Conservation (phyloP, 2,329 filamentous ascomycete species). For the Trichophyton equinum region DNA sequence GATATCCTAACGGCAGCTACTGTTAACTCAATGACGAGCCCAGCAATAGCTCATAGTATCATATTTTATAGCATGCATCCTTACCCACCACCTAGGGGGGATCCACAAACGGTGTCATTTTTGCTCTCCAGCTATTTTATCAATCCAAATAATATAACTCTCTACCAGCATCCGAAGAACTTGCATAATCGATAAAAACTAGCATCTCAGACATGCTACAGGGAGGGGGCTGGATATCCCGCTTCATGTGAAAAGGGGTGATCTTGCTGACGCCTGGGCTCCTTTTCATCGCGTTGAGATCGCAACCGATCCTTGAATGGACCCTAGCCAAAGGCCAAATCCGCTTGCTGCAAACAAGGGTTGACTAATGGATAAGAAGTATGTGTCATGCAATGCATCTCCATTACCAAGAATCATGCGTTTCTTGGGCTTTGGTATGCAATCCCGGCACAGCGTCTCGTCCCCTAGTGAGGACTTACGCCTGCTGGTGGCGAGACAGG, state of each 20-base stretch:
- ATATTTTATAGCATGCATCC: constrained; percentile 1
- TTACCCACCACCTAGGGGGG: neutral
- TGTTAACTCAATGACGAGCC: neutral
- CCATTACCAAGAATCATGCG: neutral
- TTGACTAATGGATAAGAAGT: neutral
- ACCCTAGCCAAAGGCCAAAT: neutral
- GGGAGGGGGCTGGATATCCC: neutral
- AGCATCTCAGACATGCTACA: neutral
- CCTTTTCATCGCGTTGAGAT: neutral
- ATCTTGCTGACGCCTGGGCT: neutral
- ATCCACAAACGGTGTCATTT: neutral
- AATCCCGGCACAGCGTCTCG: neutral
- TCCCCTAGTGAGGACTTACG: neutral
- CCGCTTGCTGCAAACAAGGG: neutral
- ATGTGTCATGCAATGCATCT: neutral
- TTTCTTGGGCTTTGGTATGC: neutral
- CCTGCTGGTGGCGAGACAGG: too few relatives aligned
- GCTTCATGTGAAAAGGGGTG: neutral
- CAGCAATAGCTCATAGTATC: neutral
- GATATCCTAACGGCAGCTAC: neutral
- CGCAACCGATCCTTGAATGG: neutral
- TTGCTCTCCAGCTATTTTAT: neutral
- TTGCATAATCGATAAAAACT: neutral
- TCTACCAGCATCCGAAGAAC: neutral
- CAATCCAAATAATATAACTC: neutral